Percentiles rank a stretch among this genome's conserved stretches.
These are phyloP conservation scores for Lagerstroemia speciosa DNA, from an alignment of 345 rosid genomes.

Conservation along the genomic window DNA sequence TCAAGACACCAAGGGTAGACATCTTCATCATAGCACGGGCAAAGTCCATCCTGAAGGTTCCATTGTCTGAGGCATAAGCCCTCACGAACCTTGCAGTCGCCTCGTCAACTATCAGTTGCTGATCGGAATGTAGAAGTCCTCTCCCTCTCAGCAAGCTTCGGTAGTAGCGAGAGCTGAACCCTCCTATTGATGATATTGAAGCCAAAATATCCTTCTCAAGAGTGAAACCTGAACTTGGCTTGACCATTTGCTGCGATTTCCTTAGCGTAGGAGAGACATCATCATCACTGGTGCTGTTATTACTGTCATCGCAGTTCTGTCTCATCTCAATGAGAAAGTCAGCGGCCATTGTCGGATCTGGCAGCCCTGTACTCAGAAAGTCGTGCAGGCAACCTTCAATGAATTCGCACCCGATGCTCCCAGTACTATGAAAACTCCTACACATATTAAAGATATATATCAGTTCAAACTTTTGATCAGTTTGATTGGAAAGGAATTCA, in stretches of 20 bases:
- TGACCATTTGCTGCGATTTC: constrained; percentile 5
- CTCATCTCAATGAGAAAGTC: constrained; percentile 31
- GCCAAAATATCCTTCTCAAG: constrained; percentile 7
- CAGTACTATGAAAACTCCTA: constrained; percentile 43
- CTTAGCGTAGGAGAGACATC: constrained; percentile 7
- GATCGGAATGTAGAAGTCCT: constrained; percentile 40
- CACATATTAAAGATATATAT: constrained; percentile 4
- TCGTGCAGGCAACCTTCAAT: constrained; percentile 26
- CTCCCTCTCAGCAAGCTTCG: constrained; percentile 33
- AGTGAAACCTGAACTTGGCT: constrained; percentile 6
- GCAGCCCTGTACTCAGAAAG: constrained; percentile 31
- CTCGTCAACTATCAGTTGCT: constrained; percentile 40
- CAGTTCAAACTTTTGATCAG: background rate
- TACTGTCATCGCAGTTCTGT: constrained; percentile 14
- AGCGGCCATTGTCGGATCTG: constrained; percentile 26
- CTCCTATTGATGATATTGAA: constrained; percentile 26
- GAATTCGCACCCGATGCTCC: constrained; percentile 37
- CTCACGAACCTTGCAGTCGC: constrained; percentile 27
- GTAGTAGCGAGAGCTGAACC: constrained; percentile 32
- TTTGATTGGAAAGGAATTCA: background rate
- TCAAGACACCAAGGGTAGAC: constrained; percentile 29
- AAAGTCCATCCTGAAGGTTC: constrained; percentile 31
- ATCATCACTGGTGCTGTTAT: constrained; percentile 5
- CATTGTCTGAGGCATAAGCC: constrained; percentile 27
- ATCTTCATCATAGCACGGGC: constrained; percentile 42